phyloP scores from a whole-genome alignment of 1,284 basidiomycete genomes.

The Stygiomarasmius scandens region DNA sequence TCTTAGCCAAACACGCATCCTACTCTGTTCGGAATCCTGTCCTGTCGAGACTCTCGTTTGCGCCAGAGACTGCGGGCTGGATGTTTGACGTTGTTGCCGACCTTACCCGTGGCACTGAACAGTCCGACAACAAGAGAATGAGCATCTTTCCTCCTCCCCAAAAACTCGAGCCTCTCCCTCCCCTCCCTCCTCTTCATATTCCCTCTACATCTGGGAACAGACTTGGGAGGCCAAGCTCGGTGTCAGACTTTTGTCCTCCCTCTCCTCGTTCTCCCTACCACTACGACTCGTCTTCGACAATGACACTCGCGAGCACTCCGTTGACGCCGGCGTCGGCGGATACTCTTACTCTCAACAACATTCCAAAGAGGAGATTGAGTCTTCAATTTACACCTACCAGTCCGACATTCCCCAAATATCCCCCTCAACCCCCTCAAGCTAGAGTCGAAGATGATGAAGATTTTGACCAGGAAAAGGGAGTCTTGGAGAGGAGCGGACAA shows the following conservation, averaged over 20 bases:
- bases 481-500: slow-evolving; percentile 40
- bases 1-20: background rate
- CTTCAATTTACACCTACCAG: slow-evolving; percentile 66
- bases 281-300: background rate
- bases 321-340: slow-evolving; percentile 1
- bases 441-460: slow-evolving; percentile 40
- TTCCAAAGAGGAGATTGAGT: slow-evolving; percentile 44
- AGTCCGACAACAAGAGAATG: slow-evolving; percentile 19
- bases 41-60: slow-evolving; percentile 21
- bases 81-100: slow-evolving; percentile 79
- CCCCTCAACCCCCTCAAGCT: slow-evolving; percentile 19
- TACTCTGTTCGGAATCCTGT: slow-evolving; percentile 16
- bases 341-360: background rate
- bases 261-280: background rate
- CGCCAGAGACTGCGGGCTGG: slow-evolving; percentile 59
- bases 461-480: slow-evolving; percentile 45
- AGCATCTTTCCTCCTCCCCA: slow-evolving; percentile 33
- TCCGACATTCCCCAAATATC: slow-evolving; percentile 41
- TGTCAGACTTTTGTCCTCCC: background rate
- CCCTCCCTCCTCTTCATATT: background rate
- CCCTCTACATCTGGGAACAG: background rate
- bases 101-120: slow-evolving; percentile 39
- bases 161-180: slow-evolving; percentile 2
- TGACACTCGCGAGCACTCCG: background rate
- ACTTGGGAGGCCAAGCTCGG: slow-evolving; percentile 5